These are phyloP conservation scores for Penicillium sp. DNA, from an alignment of 2,329 filamentous ascomycete genomes.

Conservation along the genomic window DNA sequence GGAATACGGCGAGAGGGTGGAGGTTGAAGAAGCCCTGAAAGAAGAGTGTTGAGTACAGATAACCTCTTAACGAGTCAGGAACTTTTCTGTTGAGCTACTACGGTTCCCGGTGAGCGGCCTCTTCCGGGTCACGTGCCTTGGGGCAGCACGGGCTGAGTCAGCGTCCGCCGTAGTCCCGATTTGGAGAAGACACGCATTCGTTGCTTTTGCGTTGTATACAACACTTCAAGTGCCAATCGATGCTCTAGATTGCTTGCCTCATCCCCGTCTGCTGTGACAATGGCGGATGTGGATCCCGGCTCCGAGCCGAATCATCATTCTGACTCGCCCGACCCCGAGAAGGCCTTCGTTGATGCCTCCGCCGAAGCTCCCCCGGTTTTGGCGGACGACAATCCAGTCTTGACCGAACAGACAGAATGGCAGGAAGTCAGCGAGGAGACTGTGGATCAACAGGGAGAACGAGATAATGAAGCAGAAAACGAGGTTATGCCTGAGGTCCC, in stretches of 20 bases:
- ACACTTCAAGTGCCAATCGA: conserved; percentile 6
- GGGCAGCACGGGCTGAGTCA: conserved; percentile 15
- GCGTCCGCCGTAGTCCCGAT: conserved; percentile 16
- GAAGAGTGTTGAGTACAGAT: conserved; percentile 29
- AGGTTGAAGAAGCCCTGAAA: conserved; percentile 23
- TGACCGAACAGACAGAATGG: conserved; percentile 28
- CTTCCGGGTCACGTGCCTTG: conserved; percentile 28
- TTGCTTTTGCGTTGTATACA: conserved; percentile 5
- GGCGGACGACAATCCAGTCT: conserved; percentile 31
- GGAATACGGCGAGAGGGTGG: conserved; percentile 16
- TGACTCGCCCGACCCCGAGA: conserved; percentile 25
- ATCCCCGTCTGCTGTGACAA: conserved; percentile 37
- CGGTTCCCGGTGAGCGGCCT: conserved; percentile 36
- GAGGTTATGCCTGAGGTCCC: conserved; percentile 26
- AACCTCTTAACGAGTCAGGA: conserved; percentile 25
- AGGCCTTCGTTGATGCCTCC: conserved; percentile 27
- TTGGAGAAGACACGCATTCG: conserved; percentile 31
- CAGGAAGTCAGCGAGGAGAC: conserved; percentile 27
- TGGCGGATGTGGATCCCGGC: conserved; percentile 41
- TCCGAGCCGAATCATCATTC: conserved; percentile 30
- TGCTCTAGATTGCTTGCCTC: conserved; percentile 28
- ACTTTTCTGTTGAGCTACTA: conserved; percentile 42
- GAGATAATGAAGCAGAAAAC: conserved; percentile 16
- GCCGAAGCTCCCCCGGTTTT: conserved; percentile 25
- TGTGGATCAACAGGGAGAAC: conserved; percentile 3